Evolutionary conservation across 2,329 filamentous ascomycete genomes (phyloP), one percentile per base, ranked within the genome.

Genomic region (Clarireedia sp.): DNA sequence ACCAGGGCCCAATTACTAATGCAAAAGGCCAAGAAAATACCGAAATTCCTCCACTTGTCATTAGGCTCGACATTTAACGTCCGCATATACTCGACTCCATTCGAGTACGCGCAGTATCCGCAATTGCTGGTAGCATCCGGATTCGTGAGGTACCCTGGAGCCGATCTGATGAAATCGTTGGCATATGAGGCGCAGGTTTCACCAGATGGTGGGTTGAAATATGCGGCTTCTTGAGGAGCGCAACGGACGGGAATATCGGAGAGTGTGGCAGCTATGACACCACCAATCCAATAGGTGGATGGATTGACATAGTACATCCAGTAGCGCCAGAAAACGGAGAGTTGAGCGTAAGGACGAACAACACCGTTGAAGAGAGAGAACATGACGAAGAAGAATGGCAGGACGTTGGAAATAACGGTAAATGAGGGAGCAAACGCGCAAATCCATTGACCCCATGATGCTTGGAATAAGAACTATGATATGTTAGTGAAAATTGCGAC

Each of bases 401-500:
- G 59, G 23, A 66, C 72, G 65, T 91, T 90, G 44, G 82, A 82
- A 61, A 91, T 89, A 60, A 90, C 86, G 0, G 86, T 89, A 71
- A 90, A 90, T 41, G 77, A 84, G 0, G 88, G 87, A 0, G 88
- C 86, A 69, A 90, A 90, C 0, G 89, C 88, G 60, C 84, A 59
- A 23, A 56, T 89, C 87, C 87, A 92, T 68, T 90, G 88, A 19
- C 86, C 89, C 87, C 85, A 91, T 62, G 77, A 83, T 33, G 78
- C 79, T 55, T 55, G 47, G 48, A 55, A 51, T 9, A 55, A 40
- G 46, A 55, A 44, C 48, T 55, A n/a, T 6, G 17, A 9, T 24
- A 16, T 9, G 17, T 55, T 51, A 45, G 53, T 33, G 10, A 16
- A 3, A 23, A 5, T 8, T 1, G 24, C 8, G 19, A 17, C 40